Percentiles rank a stretch among this genome's conserved stretches.
These are phyloP conservation scores for Fusarium duplospermum DNA, from an alignment of 2,329 filamentous ascomycete species.

Conservation along the genomic window DNA sequence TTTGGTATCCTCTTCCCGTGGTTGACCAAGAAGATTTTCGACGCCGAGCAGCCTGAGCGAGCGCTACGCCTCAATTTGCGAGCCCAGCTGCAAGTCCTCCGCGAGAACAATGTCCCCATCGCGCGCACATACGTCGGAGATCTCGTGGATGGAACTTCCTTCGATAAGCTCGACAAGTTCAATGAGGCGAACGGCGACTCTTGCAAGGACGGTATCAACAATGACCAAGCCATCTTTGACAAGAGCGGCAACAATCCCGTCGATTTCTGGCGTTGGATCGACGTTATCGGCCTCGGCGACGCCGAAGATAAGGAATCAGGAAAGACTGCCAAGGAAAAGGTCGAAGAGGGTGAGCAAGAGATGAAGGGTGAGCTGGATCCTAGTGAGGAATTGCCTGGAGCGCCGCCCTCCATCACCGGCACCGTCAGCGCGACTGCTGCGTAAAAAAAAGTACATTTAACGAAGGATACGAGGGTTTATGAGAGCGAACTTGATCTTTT, in stretches of 20 bases:
- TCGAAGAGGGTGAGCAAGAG: conserved; percentile 50
- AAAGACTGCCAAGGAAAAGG: conserved; percentile 47
- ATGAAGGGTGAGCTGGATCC: conserved; percentile 53
- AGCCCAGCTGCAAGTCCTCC: conserved; percentile 67
- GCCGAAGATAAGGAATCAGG: conserved; percentile 43
- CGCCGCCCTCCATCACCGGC: conserved; percentile 7
- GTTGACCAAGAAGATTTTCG: conserved; percentile 69
- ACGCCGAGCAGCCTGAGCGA: conserved; percentile 67
- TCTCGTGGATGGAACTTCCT: conserved; percentile 59
- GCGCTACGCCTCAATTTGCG: conserved; percentile 69
- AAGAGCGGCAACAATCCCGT: conserved; percentile 54
- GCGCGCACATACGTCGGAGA: conserved; percentile 62
- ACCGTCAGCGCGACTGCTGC: conserved; percentile 34
- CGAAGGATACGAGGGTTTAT: conserved; percentile 19
- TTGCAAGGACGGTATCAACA: conserved; percentile 53
- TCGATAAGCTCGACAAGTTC: conserved; percentile 50
- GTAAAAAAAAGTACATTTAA: not conserved
- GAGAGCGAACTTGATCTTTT: conserved; percentile 31
- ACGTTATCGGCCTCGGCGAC: conserved; percentile 62
- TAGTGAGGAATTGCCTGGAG: conserved; percentile 39
- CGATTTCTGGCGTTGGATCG: conserved; percentile 64
- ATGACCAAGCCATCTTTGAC: conserved; percentile 65
- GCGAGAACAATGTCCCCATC: conserved; percentile 62
- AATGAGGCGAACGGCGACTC: conserved; percentile 24
- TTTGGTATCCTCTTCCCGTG: conserved; percentile 86